Conservation (phyloP, 805 yeast genomes). For the Lipomyces kockii region DNA sequence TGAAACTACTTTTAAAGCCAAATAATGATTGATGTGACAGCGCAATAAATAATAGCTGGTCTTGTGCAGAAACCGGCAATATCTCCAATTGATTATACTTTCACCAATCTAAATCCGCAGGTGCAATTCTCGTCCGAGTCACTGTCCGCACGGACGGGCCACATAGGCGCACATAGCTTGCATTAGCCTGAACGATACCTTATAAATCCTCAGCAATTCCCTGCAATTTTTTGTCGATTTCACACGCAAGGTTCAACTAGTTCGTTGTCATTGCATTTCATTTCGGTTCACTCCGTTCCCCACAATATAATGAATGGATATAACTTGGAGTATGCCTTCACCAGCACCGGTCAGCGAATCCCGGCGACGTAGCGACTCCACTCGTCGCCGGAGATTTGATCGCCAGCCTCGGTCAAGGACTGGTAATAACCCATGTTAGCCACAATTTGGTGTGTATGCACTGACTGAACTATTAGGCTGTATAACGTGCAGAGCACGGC, state of each 20-base stretch:
- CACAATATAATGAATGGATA: neutral
- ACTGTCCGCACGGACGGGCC: neutral
- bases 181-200: neutral
- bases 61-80: neutral
- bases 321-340: neutral
- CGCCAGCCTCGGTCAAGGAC: conserved; percentile 5
- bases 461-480: conserved; percentile 1
- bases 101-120: neutral
- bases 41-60: neutral
- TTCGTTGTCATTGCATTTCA: neutral
- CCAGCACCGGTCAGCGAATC: neutral
- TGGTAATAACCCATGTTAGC: neutral
- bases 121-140: neutral
- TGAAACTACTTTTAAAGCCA: too few species aligned
- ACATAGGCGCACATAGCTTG: neutral
- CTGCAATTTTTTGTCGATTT: neutral
- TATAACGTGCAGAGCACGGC: conserved; percentile 60
- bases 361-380: neutral
- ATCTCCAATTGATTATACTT: neutral
- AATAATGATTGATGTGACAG: too few species aligned
- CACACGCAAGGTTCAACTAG: too few species aligned
- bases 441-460: neutral
- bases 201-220: neutral
- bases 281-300: neutral
- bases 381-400: conserved; percentile 7